A percentile compares a stretch with the other conserved stretches of the same genome.
phyloP scores from a whole-genome alignment of 2,329 filamentous ascomycete genomes.

The Colletotrichum navitas region DNA sequence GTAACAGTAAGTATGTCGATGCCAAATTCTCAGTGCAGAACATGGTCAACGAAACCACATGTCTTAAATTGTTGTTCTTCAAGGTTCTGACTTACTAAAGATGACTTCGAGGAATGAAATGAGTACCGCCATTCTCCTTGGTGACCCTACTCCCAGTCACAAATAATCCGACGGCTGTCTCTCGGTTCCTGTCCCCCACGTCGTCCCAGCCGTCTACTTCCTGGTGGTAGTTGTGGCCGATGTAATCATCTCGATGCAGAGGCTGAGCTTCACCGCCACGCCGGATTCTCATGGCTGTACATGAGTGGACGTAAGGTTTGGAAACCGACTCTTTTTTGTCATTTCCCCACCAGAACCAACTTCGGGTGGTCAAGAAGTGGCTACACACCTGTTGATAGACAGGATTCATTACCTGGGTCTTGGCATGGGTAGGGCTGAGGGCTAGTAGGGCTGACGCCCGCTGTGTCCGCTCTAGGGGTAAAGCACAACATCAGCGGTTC shows the following conservation, averaged over 20 bases:
- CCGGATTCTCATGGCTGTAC: too few relatives aligned
- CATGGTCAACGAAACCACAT: too few relatives aligned
- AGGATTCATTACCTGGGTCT: constrained; percentile 35
- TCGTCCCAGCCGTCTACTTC: constrained; percentile 30
- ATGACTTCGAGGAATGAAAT: constrained; percentile 49
- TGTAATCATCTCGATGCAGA: too few relatives aligned
- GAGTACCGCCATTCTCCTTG: constrained; percentile 49
- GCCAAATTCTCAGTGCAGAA: too few relatives aligned
- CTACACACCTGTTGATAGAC: constrained; percentile 31
- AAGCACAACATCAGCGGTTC: too few relatives aligned
- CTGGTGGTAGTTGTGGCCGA: constrained; percentile 45
- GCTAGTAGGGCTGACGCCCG: constrained; percentile 33
- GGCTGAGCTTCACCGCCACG: too few relatives aligned
- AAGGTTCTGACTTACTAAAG: constrained; percentile 45
- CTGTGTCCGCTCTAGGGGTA: constrained; percentile 26
- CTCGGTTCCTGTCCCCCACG: constrained; percentile 39
- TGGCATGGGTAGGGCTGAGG: constrained; percentile 35
- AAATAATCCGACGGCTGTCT: constrained; percentile 48
- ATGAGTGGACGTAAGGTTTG: too few relatives aligned
- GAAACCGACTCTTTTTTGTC: too few relatives aligned
- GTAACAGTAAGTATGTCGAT: not conserved
- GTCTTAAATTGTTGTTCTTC: too few relatives aligned
- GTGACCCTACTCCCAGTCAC: constrained; percentile 48
- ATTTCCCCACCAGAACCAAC: too few relatives aligned
- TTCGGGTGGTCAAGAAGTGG: constrained; percentile 33